Percentiles rank a stretch among this genome's conserved stretches.
These are phyloP conservation scores for Leccinum disarticulatum DNA, from an alignment of 768 basidiomycete species.

Conservation along the genomic window DNA sequence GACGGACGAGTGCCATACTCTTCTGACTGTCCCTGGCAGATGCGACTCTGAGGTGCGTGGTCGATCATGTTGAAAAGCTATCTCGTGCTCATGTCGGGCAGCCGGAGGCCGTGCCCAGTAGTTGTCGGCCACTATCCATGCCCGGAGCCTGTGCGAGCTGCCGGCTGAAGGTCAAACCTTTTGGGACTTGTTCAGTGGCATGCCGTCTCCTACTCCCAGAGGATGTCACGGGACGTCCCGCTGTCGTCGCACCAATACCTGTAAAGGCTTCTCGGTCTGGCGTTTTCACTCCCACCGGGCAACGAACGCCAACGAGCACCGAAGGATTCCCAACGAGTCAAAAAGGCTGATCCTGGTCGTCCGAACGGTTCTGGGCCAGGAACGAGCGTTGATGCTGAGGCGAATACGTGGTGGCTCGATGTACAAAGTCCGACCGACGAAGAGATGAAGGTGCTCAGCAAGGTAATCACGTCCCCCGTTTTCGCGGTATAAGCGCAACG, in stretches of 20 bases:
- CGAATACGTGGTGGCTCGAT: constrained; percentile 96
- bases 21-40: constrained; percentile 2
- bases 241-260: constrained; percentile 11
- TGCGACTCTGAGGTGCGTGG: constrained; percentile 13
- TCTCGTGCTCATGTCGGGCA: constrained; percentile 9
- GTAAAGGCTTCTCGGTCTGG: constrained; percentile 4
- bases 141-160: constrained; percentile 87
- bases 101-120: not conserved
- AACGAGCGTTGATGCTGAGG: constrained; percentile 49
- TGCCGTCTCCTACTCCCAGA: constrained; percentile 26
- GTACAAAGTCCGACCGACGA: constrained; percentile 92
- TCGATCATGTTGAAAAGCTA: not conserved
- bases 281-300: constrained; percentile 8
- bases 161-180: constrained; percentile 94
- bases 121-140: constrained; percentile 90
- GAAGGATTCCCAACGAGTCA: constrained; percentile 5
- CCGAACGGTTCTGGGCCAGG: constrained; percentile 27
- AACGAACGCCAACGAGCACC: constrained; percentile 7
- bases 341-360: constrained; percentile 14
- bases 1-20: constrained; percentile 16
- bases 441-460: constrained; percentile 96
- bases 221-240: constrained; percentile 1
- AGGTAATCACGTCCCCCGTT: constrained; percentile 46
- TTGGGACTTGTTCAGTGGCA: constrained; percentile 79
- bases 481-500: not conserved